phyloP scores from a whole-genome alignment of 768 basidiomycete genomes.

The Amylocystis lapponica region DNA sequence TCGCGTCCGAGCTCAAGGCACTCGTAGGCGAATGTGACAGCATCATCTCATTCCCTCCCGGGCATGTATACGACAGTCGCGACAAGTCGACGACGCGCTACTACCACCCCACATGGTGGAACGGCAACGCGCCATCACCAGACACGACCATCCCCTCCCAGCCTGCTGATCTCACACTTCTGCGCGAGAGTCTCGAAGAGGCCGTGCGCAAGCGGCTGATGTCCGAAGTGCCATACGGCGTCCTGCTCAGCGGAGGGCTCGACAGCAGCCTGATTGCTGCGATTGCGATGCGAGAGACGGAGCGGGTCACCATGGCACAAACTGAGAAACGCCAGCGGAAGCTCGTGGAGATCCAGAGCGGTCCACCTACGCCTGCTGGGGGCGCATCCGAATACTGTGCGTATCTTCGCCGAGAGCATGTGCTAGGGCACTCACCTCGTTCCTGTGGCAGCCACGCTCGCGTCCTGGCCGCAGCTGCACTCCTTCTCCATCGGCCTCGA shows the following conservation, averaged over 20 bases:
- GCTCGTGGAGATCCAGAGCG: constrained; percentile 46
- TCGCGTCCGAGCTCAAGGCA: constrained; percentile 94
- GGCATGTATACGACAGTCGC: constrained; percentile 89
- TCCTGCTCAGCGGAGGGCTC: constrained; percentile 89
- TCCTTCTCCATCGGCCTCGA: constrained; percentile 97
- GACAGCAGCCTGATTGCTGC: constrained; percentile 95
- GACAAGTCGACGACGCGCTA: constrained; percentile 78
- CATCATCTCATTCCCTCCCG: constrained; percentile 94
- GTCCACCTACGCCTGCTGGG: constrained; percentile 41
- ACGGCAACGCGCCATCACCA: constrained; percentile 64
- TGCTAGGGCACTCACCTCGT: not conserved
- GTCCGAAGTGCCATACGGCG: constrained; percentile 98
- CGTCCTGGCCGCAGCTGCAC: constrained; percentile 92
- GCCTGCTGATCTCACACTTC: constrained; percentile 54
- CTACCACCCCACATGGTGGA: constrained; percentile 87
- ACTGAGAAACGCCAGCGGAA: constrained; percentile 62
- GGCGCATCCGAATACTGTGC: constrained; percentile 50
- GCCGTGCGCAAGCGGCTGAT: constrained; percentile 94
- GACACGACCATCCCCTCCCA: constrained; percentile 52
- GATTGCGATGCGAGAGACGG: constrained; percentile 92
- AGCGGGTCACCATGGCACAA: constrained; percentile 81
- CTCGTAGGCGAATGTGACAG: constrained; percentile 89
- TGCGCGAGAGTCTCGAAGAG: constrained; percentile 81
- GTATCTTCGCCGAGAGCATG: constrained; percentile 6
- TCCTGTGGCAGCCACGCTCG: constrained; percentile 51